These are phyloP conservation scores for Globisporangium rhizosaccharum DNA, from an alignment of 352 stramenopile species.

Conservation along the genomic window DNA sequence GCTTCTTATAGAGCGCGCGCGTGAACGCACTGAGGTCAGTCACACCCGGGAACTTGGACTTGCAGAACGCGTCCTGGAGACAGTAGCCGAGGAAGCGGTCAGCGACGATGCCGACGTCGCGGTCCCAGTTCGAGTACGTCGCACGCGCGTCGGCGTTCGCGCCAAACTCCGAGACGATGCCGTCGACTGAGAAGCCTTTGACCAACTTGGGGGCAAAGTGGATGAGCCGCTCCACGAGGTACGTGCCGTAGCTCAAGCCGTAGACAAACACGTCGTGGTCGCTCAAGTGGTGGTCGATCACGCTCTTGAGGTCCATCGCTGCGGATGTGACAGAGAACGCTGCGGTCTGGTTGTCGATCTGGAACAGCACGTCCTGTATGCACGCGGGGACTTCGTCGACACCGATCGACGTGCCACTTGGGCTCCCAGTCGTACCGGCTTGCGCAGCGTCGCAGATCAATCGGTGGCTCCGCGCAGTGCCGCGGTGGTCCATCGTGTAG, in stretches of 20 bases:
- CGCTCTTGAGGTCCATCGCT: conserved; percentile 51
- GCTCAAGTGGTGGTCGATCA: conserved; percentile 37
- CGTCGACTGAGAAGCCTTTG: conserved; percentile 52
- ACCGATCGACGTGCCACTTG: conserved; percentile 37
- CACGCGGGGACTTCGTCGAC: conserved; percentile 55
- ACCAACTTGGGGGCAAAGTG: conserved; percentile 42
- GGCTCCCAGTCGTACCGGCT: conserved; percentile 43
- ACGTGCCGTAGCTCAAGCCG: conserved; percentile 74
- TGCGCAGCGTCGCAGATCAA: conserved; percentile 49
- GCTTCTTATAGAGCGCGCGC: conserved; percentile 37
- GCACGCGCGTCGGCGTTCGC: conserved; percentile 43
- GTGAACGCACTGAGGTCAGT: conserved; percentile 43
- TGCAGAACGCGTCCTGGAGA: conserved; percentile 51
- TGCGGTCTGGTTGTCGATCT: conserved; percentile 65
- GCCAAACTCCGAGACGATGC: conserved; percentile 59
- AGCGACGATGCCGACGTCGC: conserved; percentile 58
- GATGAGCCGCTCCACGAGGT: conserved; percentile 57
- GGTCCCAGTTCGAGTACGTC: conserved; percentile 80
- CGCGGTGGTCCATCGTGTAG: conserved; percentile 69
- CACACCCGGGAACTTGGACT: conserved; percentile 53
- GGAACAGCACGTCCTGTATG: conserved; percentile 67
- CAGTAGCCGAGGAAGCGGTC: conserved; percentile 54
- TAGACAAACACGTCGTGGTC: conserved; percentile 69
- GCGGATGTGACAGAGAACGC: conserved; percentile 73
- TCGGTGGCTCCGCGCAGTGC: conserved; percentile 51